Evolutionary conservation across 768 basidiomycete genomes (phyloP), one percentile per base, ranked within the genome.

Genomic region (Pulveroboletus sp.): DNA sequence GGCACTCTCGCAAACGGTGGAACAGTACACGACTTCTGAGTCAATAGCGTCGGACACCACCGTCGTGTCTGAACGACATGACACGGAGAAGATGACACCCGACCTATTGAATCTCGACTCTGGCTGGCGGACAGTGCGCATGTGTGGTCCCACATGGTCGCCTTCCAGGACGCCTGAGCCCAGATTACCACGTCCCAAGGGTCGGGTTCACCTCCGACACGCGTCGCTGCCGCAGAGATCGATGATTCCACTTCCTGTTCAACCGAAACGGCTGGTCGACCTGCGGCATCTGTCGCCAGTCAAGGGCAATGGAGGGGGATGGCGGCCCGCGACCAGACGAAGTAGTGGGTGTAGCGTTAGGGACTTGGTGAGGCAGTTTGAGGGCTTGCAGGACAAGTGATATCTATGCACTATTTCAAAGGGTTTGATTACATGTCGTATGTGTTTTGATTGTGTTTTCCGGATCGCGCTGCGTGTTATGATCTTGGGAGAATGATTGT

Each of bases 341-440:
- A 81, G 78, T 51, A 86, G 87, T 58, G 79, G 78, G 12, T 74
- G 76, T 44, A 88, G 85, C 57, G 88, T 90, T 50, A 86, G 77
- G 66, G 86, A 89, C 45, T 63, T 90, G 47, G 79, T 89, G 45
- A 74, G 68, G 62, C 76, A 71, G 28, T 90, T 82, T 58, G 86
- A 89, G 66, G 65, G 41, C 5, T 54, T 58, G 56, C 40, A 28
- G n/a, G 61, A 62, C 7, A 14, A 26, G 9, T 57, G 54, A 63
- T 49, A n/a, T 35, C n/a, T 52, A 11, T 43, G 35, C 24, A 37
- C 35, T 41, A 26, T 43, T 32, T 36, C 35, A 31, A 27, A 10
- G 33, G 7, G n/a, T 35, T 14, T 21, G 21, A 21, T 21, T 21
- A 21, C 49, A n/a, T 59, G 35, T 45, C 35, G 32, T 40, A 28